Evolutionary conservation across 2,329 filamentous ascomycete species (phyloP).

Genomic region (Macroventuria anomochaeta): DNA sequence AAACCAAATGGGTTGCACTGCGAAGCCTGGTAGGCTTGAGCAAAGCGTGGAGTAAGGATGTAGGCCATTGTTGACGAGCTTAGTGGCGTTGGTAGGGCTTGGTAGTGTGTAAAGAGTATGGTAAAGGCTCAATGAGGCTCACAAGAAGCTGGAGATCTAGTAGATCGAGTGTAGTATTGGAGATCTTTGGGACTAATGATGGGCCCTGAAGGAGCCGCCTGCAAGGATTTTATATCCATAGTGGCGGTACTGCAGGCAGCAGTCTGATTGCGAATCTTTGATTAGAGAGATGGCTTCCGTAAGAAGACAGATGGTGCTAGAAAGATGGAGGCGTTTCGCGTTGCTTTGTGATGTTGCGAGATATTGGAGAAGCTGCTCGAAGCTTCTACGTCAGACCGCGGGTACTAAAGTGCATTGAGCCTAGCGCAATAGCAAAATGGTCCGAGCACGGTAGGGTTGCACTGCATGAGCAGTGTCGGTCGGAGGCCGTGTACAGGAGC

Average conservation of each 20-base stretch:
- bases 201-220: slow-evolving; percentile 18
- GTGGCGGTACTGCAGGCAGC: slow-evolving; percentile 33
- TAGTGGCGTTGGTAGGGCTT: slow-evolving; percentile 4
- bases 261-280: slow-evolving; percentile 30
- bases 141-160: slow-evolving; percentile 26
- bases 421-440: background rate
- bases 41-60: slow-evolving; percentile 42
- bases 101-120: slow-evolving; percentile 11
- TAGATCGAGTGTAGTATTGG: slow-evolving; percentile 29
- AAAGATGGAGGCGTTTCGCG: slow-evolving; percentile 30
- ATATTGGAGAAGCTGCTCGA: slow-evolving; percentile 31
- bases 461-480: too few species aligned
- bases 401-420: background rate
- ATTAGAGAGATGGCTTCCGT: slow-evolving; percentile 39
- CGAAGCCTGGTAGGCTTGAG: slow-evolving; percentile 37
- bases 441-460: too few species aligned
- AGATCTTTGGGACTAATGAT: slow-evolving; percentile 37
- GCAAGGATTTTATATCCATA: slow-evolving; percentile 44
- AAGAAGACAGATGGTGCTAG: slow-evolving; percentile 35
- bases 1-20: slow-evolving; percentile 39
- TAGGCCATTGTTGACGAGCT: slow-evolving; percentile 39
- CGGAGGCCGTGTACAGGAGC: too few species aligned
- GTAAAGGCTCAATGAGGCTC: slow-evolving; percentile 19
- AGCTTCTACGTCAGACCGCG: slow-evolving; percentile 22
- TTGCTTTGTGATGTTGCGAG: slow-evolving; percentile 35